A percentile compares a stretch with the other conserved stretches of the same genome.
phyloP scores from a whole-genome alignment of 2,329 filamentous ascomycete genomes.

The Aspergillus eucalypticola region DNA sequence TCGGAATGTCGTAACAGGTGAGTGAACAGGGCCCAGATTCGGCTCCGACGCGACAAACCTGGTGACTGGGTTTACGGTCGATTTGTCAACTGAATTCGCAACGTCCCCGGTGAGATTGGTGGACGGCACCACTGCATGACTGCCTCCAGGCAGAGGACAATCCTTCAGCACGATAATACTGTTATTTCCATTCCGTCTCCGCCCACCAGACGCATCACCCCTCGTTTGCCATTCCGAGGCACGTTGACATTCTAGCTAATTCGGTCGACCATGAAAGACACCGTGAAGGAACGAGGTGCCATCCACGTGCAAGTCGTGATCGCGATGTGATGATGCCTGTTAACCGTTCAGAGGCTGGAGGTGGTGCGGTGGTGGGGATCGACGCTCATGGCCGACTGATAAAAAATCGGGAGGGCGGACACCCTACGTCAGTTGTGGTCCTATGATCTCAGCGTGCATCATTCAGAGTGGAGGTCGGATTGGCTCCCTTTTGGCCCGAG shows the following conservation, averaged over 20 bases:
- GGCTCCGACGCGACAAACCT: conserved; percentile 6
- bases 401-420: conserved; percentile 6
- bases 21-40: conserved; percentile 14
- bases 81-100: background rate
- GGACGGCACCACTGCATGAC: background rate
- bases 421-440: conserved; percentile 23
- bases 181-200: background rate
- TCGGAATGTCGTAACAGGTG: conserved; percentile 5
- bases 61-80: conserved; percentile 12
- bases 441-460: conserved; percentile 27
- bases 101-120: background rate
- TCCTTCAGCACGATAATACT: background rate
- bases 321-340: background rate
- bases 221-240: background rate
- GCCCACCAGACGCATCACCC: background rate
- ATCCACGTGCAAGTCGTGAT: conserved; percentile 9
- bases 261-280: background rate
- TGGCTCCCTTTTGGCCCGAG: conserved; percentile 5
- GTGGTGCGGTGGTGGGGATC: conserved; percentile 14
- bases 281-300: background rate
- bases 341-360: conserved; percentile 3
- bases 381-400: conserved; percentile 9
- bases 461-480: conserved; percentile 12
- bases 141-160: background rate
- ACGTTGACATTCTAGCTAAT: background rate